Percentiles rank a stretch among this genome's conserved stretches.
These are phyloP conservation scores for Ophiostoma triangulosporum DNA, from an alignment of 2,329 filamentous ascomycete species.

Conservation along the genomic window DNA sequence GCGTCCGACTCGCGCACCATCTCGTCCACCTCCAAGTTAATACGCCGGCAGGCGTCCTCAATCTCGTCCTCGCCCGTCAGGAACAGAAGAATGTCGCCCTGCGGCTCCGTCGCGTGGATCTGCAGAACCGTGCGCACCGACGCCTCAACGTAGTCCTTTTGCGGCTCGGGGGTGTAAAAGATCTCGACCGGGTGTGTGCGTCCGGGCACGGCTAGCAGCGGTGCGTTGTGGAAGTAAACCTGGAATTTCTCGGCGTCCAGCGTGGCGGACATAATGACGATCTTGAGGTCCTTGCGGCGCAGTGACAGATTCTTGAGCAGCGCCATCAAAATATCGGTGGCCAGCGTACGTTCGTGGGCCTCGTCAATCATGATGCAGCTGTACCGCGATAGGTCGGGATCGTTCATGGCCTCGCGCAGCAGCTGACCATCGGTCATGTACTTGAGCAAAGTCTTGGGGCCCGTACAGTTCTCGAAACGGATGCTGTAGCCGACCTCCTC, in stretches of 20 bases:
- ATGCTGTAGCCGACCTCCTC: conserved; percentile 98
- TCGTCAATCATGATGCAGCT: conserved; percentile 98
- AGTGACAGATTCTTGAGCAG: conserved; percentile 79
- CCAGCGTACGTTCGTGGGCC: conserved; percentile 92
- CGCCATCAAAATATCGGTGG: conserved; percentile 95
- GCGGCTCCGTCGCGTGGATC: conserved; percentile 83
- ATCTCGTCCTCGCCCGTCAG: conserved; percentile 98
- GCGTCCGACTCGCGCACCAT: conserved; percentile 83
- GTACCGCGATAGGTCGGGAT: conserved; percentile 81
- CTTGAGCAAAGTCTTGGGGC: conserved; percentile 81
- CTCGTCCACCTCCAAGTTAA: conserved; percentile 79
- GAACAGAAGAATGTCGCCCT: conserved; percentile 90
- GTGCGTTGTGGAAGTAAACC: conserved; percentile 89
- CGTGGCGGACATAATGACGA: conserved; percentile 98
- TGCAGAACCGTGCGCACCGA: conserved; percentile 89
- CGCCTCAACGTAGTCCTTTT: conserved; percentile 93
- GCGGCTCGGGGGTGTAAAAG: conserved; percentile 93
- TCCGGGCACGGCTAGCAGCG: conserved; percentile 83
- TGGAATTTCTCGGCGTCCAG: conserved; percentile 97
- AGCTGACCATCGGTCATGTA: conserved; percentile 99
- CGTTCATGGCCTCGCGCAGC: conserved; percentile 89
- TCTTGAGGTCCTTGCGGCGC: conserved; percentile 80
- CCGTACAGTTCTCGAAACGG: conserved; percentile 92
- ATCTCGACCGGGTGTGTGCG: conserved; percentile 95
- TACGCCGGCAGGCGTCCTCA: conserved; percentile 89